phyloP scores from a whole-genome alignment of 495 filamentous ascomycete genomes.

The Xylaria bambusicola region DNA sequence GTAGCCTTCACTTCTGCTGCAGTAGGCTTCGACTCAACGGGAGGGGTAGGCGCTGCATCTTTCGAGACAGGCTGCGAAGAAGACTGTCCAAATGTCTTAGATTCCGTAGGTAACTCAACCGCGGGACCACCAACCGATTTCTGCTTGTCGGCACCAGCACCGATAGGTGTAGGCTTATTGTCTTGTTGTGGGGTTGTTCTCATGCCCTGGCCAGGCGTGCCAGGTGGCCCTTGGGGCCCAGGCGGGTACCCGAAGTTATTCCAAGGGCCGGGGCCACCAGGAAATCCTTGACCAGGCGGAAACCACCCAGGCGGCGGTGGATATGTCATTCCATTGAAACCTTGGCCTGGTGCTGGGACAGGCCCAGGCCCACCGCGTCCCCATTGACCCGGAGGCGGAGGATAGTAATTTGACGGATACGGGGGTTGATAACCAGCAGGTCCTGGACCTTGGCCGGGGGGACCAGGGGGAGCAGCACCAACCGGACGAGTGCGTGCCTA shows the following conservation, averaged over 20 bases:
- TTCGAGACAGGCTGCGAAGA: slow-evolving; percentile 31
- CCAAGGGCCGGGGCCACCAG: slow-evolving; percentile 61
- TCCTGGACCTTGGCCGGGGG: slow-evolving; percentile 40
- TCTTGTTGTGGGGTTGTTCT: slow-evolving; percentile 39
- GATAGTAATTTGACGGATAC: slow-evolving; percentile 48
- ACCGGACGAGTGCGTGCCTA: slow-evolving; percentile 45
- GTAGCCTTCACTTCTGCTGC: slow-evolving; percentile 56
- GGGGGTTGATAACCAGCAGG: slow-evolving; percentile 58
- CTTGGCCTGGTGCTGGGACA: slow-evolving; percentile 38
- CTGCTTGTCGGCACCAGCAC: slow-evolving; percentile 53
- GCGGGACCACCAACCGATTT: slow-evolving; percentile 39
- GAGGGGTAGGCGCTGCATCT: slow-evolving; percentile 46
- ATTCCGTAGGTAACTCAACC: slow-evolving; percentile 38
- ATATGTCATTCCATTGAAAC: slow-evolving; percentile 49
- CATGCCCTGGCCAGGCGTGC: slow-evolving; percentile 40
- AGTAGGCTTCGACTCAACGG: slow-evolving; percentile 68
- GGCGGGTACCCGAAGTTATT: slow-evolving; percentile 51
- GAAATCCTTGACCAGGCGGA: slow-evolving; percentile 80
- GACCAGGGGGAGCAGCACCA: slow-evolving; percentile 34
- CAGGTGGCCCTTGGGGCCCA: slow-evolving; percentile 39
- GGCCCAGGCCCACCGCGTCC: slow-evolving; percentile 57
- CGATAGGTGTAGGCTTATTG: slow-evolving; percentile 55
- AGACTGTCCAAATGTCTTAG: slow-evolving; percentile 42
- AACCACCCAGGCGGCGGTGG: slow-evolving; percentile 76
- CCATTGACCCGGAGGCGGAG: slow-evolving; percentile 54